Base-by-base conservation (phyloP, 148 eudicot genomes). In the Amaranthus hypochondriacus region DNA sequence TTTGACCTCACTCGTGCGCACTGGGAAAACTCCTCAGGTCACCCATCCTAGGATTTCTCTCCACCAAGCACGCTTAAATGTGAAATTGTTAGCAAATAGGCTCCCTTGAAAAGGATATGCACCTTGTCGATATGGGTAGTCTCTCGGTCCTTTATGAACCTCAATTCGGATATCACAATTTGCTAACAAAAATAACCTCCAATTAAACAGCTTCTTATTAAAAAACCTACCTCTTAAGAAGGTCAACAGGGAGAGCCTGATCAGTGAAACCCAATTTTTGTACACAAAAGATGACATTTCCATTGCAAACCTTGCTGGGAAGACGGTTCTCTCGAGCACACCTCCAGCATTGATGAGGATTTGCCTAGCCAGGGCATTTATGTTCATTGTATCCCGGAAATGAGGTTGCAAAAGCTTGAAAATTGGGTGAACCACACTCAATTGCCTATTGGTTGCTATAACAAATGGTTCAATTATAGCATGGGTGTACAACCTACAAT, bases 371-470 rank as follows among this genome's bases (percentile, higher is more conserved):
- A 92, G 71, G 4, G 94, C 90, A 46, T 92, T 92, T 60, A 89
- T 89, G 74, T 86, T 78, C 87, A 89, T 79, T 4, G 97, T 89
- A 62, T 92, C 92, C 8, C 90, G 94, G 79, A 82, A 92, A 63
- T 92, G 97, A 2, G 97, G 97, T 7, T 87, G 89, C 79, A 92
- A 69, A 28, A 92, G 92, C 87, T 89, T 89, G 78, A 73, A 74
- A 50, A 92, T 85, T 21, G 97, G 97, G 74, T 92, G 97, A 75
- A 92, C 76, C 78, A 79, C 90, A 62, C 97, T 92, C 59, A 92
- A 62, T 10, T 86, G 90, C 68, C 94, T 81, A 15, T 92, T 86
- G 7, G 87, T 76, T 12, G 94, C 94, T 8, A 92, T 89, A 0
- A 89, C 51, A 75, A 89, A 87, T 73, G 94, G 91, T 77, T 91